Conservation (phyloP, 306 rosid genomes). For the Prunus kanzakura region DNA sequence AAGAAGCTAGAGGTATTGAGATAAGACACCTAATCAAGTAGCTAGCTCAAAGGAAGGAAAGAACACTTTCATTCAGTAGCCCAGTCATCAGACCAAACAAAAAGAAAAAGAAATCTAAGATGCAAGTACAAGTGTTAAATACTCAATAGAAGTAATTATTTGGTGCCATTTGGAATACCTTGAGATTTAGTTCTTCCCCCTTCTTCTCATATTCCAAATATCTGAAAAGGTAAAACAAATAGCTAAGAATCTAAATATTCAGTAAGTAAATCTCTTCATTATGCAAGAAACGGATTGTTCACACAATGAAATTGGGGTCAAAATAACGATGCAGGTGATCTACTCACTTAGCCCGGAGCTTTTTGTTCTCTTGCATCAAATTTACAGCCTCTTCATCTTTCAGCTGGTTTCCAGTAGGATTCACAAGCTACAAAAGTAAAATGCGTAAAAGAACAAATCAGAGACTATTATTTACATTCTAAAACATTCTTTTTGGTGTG, state of each 20-base stretch:
- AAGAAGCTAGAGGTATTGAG: not conserved
- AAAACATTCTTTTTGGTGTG: not conserved
- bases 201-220: constrained; percentile 50
- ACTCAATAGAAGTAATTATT: not conserved
- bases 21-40: not conserved
- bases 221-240: constrained; percentile 38
- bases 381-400: constrained; percentile 38
- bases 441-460: not conserved
- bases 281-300: not conserved
- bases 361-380: constrained; percentile 57
- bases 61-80: too few relatives aligned
- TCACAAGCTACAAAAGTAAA: constrained; percentile 30
- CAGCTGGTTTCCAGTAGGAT: constrained; percentile 25
- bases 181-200: constrained; percentile 48
- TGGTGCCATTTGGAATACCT: constrained; percentile 46
- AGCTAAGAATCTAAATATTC: not conserved
- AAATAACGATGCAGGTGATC: not conserved
- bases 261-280: not conserved
- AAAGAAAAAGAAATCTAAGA: not conserved
- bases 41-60: too few relatives aligned
- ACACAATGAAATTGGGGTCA: not conserved
- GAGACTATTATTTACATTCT: not conserved
- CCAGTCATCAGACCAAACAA: too few relatives aligned
- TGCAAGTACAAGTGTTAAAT: not conserved
- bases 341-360: constrained; percentile 65